A percentile compares a stretch with the other conserved stretches of the same genome.
Evolutionary conservation across 768 basidiomycete species (phyloP).

Genomic region (Tylopilus sp.): DNA sequence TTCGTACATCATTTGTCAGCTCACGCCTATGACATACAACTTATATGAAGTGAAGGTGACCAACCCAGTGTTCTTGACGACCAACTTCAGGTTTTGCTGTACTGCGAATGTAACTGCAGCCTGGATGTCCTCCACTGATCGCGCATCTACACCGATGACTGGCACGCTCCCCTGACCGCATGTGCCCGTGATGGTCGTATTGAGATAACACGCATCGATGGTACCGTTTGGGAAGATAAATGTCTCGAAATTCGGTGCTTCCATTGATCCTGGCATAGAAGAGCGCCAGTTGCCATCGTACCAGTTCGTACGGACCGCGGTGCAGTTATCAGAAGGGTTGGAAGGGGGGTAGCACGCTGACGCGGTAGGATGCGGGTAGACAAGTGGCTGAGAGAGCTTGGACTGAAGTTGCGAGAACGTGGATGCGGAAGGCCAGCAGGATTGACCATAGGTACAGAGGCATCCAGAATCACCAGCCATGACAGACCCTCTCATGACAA

Average conservation of each 20-base stretch:
- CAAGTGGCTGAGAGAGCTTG: constrained; percentile 13
- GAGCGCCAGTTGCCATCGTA: constrained; percentile 40
- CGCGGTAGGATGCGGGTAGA: constrained; percentile 10
- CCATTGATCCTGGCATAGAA: constrained; percentile 39
- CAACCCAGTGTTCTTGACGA: constrained; percentile 30
- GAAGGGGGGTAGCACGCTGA: constrained; percentile 18
- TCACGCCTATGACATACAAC: neutral
- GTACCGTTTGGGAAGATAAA: constrained; percentile 41
- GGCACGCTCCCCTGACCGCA: constrained; percentile 28
- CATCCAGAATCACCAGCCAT: constrained; percentile 4
- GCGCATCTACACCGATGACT: constrained; percentile 24
- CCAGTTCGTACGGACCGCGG: constrained; percentile 26
- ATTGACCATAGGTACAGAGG: constrained; percentile 15
- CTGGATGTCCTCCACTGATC: constrained; percentile 23
- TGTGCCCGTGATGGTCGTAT: constrained; percentile 26
- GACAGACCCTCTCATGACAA: too few species aligned
- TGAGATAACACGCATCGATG: constrained; percentile 34
- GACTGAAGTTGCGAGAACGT: constrained; percentile 14
- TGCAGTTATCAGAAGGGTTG: constrained; percentile 37
- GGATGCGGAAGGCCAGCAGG: constrained; percentile 18
- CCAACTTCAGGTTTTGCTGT: constrained; percentile 19
- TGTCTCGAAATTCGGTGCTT: constrained; percentile 33
- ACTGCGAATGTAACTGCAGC: constrained; percentile 24
- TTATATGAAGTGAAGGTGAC: neutral
- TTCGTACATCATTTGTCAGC: neutral